Evolutionary conservation across 805 yeast species (phyloP).

Genomic region (Metschnikowia matae): DNA sequence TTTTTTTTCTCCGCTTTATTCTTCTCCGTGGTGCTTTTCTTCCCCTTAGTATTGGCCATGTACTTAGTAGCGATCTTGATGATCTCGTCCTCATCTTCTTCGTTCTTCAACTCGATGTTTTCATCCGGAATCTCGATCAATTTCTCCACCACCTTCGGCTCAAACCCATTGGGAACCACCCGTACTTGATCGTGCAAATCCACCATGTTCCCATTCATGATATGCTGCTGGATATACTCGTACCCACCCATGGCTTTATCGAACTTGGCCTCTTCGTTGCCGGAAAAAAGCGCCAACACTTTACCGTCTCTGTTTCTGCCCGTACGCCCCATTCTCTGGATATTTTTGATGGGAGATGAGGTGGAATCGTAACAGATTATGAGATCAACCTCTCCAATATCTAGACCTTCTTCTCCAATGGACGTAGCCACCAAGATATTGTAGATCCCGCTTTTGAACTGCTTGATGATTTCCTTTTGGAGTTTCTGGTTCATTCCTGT

Average conservation of each 20-base stretch:
- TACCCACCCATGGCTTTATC: conserved; percentile 84
- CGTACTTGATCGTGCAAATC: conserved; percentile 51
- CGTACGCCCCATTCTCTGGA: conserved; percentile 97
- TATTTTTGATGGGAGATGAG: conserved; percentile 84
- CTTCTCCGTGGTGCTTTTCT: too few relatives aligned
- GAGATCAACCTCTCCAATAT: conserved; percentile 95
- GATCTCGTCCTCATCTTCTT: conserved; percentile 62
- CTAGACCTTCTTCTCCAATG: conserved; percentile 97
- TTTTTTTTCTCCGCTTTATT: not conserved
- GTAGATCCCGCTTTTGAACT: conserved; percentile 67
- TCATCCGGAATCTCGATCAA: conserved; percentile 68
- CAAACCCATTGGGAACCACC: conserved; percentile 56
- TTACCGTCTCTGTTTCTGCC: conserved; percentile 92
- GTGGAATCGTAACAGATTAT: conserved; percentile 93
- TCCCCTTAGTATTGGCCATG: conserved; percentile 35
- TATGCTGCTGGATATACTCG: conserved; percentile 67
- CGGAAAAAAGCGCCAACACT: conserved; percentile 69
- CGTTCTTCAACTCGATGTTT: conserved; percentile 52
- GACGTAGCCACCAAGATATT: conserved; percentile 93
- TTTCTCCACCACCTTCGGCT: conserved; percentile 55
- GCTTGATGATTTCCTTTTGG: conserved; percentile 73
- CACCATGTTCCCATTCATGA: conserved; percentile 45
- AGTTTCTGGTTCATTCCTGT: conserved; percentile 88
- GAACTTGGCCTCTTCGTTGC: conserved; percentile 74
- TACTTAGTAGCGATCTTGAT: conserved; percentile 63